Conservation (phyloP, 805 yeast genomes). For the Pichia gijzeniarum region DNA sequence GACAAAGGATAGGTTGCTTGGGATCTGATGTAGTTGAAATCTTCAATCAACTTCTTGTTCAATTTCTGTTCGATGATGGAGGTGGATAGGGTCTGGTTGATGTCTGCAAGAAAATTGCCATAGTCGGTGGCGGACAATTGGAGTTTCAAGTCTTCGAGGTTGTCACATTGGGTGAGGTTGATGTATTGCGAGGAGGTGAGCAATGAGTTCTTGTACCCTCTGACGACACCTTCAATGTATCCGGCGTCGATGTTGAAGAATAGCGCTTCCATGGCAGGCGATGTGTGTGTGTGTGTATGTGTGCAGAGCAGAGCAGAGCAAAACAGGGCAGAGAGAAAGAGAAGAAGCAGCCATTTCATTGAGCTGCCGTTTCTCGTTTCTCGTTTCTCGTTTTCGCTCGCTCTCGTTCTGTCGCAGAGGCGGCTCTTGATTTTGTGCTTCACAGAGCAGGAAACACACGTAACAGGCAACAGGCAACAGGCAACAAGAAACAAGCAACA, state of each 20-base stretch:
- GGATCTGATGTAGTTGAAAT: constrained; percentile 77
- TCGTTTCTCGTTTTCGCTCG: background rate
- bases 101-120: constrained; percentile 81
- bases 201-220: constrained; percentile 88
- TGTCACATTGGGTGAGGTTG: constrained; percentile 93
- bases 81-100: constrained; percentile 79
- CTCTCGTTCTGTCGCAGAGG: too few species aligned
- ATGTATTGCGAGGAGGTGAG: constrained; percentile 73
- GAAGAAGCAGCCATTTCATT: constrained; percentile 6
- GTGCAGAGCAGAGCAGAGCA: too few species aligned
- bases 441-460: too few species aligned
- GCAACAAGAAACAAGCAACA: too few species aligned
- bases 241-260: constrained; percentile 88
- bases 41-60: constrained; percentile 65
- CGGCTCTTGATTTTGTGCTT: too few species aligned
- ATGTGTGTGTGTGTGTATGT: background rate
- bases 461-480: too few species aligned
- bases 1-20: constrained; percentile 79
- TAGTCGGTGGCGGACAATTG: constrained; percentile 95
- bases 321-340: background rate
- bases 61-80: constrained; percentile 79
- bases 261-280: constrained; percentile 76
- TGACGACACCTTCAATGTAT: constrained; percentile 86
- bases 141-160: constrained; percentile 85
- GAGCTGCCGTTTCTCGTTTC: too few species aligned